Percentiles rank a stretch among this genome's conserved stretches.
Conservation (phyloP, 805 yeast genomes). For the Maudiozyma serrabonitensis region DNA sequence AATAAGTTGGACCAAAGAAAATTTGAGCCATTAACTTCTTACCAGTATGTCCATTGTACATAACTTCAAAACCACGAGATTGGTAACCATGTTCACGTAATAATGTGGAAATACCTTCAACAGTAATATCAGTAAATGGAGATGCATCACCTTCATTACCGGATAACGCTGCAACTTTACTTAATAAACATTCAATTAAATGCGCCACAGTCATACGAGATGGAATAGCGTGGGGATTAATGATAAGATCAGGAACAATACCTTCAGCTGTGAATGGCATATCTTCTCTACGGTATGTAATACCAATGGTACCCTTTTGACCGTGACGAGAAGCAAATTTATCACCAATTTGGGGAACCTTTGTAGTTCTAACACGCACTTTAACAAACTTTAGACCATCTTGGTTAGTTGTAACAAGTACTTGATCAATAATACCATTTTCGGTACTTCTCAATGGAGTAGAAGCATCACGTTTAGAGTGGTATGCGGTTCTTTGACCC, state of each 20-base stretch:
- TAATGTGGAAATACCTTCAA: constrained; percentile 88
- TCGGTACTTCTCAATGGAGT: constrained; percentile 95
- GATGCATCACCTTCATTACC: constrained; percentile 99
- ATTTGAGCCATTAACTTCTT: constrained; percentile 95
- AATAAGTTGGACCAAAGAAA: constrained; percentile 98
- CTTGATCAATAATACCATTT: constrained; percentile 97
- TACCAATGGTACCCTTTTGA: constrained; percentile 99
- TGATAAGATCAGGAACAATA: constrained; percentile 91
- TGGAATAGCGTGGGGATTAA: constrained; percentile 99
- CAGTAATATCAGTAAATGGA: constrained; percentile 97
- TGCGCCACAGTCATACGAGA: constrained; percentile 99
- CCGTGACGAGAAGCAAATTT: constrained; percentile 99
- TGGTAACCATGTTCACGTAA: constrained; percentile 95
- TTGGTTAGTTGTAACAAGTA: constrained; percentile 89
- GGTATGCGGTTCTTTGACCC: constrained; percentile 97
- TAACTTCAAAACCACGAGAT: constrained; percentile 95
- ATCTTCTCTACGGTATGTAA: constrained; percentile 95
- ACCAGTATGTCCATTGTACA: constrained; percentile 99
- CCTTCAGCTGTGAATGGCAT: constrained; percentile 98
- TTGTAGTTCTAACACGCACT: constrained; percentile 98
- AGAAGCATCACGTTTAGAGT: constrained; percentile 97
- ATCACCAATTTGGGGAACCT: constrained; percentile 98
- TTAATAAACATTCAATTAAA: constrained; percentile 92
- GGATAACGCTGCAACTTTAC: constrained; percentile 88
- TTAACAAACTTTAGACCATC: constrained; percentile 97